Evolutionary conservation across 495 filamentous ascomycete species (phyloP), one percentile per base, ranked within the genome.

Genomic region (Neurospora sp.): DNA sequence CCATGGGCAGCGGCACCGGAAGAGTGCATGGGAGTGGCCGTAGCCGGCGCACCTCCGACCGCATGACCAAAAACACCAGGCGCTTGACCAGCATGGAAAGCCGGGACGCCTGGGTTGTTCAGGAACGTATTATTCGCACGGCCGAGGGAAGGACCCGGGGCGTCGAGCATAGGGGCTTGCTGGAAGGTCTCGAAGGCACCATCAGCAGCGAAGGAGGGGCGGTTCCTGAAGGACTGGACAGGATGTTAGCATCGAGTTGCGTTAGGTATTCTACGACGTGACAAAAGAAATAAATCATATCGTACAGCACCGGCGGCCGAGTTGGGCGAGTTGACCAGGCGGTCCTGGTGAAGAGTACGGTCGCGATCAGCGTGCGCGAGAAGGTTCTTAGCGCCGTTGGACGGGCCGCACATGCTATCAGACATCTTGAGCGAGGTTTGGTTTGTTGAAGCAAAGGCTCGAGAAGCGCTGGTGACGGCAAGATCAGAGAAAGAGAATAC

Each of bases 331-430:
- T 73, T 72, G 69, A 71, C 70, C 39, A 81, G 13, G 69, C 93
- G 89, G 78, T 98, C 95, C 81, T 97, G 95, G 77, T 98, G 94
- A 59, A 95, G 85, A 6, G 91, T 90, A 21, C 92, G 86, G 79
- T 98, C 93, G 69, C 89, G 87, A 13, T 90, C 87, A 5, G 89
- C 85, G 82, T 97, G 94, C 76, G 94, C 92, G 76, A 93, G 88
- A 76, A 97, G 91, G 77, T 88, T 92, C 79, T 96, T 92, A 45
- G 96, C 89, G 74, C 93, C 89, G 82, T 94, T 97, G 13, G 94
- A 94, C 34, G 95, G 94, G 59, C 95, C 93, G 82, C 95, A 98
- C 70, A 97, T 86, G 73, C 87, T 86, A 80, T 96, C 93, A 69
- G 91, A 85, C 94, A 97, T 96, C 6, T 69, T 75, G 71, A 70